Conservation (phyloP, 208 protist genomes). For the Lotmaria passim region DNA sequence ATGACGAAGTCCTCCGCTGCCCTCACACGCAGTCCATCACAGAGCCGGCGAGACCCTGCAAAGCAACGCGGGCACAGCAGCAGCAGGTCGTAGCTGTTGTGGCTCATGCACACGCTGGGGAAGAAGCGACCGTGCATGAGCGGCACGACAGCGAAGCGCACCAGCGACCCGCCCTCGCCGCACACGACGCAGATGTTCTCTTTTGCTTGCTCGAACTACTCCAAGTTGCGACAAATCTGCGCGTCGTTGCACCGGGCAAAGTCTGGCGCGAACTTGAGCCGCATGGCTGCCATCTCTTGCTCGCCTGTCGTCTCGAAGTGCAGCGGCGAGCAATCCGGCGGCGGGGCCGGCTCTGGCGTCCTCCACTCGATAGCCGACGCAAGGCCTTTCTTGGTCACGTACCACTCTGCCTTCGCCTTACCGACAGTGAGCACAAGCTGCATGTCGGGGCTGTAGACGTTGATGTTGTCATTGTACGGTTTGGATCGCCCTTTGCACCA, state of each 20-base stretch:
- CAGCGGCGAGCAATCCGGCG: not conserved
- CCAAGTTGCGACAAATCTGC: conserved; percentile 64
- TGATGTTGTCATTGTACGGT: conserved; percentile 77
- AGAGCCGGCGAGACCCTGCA: conserved; percentile 34
- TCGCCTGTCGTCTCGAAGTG: not conserved
- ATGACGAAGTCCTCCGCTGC: conserved; percentile 55
- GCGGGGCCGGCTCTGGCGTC: not conserved
- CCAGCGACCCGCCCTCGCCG: conserved; percentile 37
- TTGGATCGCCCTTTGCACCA: conserved; percentile 48
- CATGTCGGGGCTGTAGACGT: conserved; percentile 49
- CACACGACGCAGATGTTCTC: conserved; percentile 71
- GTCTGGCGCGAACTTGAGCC: conserved; percentile 62
- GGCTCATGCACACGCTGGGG: conserved; percentile 74
- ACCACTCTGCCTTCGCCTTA: conserved; percentile 62
- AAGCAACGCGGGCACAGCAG: conserved; percentile 67
- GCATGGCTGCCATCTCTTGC: conserved; percentile 45
- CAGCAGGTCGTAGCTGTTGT: conserved; percentile 78
- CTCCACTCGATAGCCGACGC: conserved; percentile 56
- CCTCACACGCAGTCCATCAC: conserved; percentile 34
- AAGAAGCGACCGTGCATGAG: conserved; percentile 74
- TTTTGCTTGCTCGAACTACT: conserved; percentile 69
- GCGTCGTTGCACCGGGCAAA: conserved; percentile 61
- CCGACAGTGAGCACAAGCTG: conserved; percentile 61
- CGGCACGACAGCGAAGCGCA: conserved; percentile 64
- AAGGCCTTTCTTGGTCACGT: conserved; percentile 66